Percentiles rank a stretch among this genome's conserved stretches.
These are phyloP conservation scores for Lolium multiflorum DNA, from an alignment of 176 grass and related monocot genomes.

Conservation along the genomic window DNA sequence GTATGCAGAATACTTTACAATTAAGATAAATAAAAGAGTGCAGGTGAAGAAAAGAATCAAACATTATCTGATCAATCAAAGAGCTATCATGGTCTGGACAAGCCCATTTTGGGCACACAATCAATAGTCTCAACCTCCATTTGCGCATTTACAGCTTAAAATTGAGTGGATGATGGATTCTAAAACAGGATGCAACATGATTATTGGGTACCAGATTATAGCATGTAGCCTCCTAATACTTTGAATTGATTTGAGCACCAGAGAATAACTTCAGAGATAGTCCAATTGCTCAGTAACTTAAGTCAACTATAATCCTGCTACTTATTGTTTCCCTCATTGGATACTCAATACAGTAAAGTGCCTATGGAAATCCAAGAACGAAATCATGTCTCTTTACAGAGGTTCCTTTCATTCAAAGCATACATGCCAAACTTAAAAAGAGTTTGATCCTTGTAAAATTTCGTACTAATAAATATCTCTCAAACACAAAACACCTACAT, in stretches of 20 bases:
- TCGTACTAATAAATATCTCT: constrained; percentile 7
- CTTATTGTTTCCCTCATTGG: neutral
- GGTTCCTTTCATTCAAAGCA: constrained; percentile 8
- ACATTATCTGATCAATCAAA: constrained; percentile 10
- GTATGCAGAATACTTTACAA: constrained; percentile 36
- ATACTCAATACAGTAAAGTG: neutral
- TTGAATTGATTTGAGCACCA: constrained; percentile 32
- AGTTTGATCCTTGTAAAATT: neutral
- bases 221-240: constrained; percentile 12
- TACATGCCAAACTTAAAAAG: neutral
- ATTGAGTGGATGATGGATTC: neutral
- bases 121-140: neutral
- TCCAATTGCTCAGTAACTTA: neutral
- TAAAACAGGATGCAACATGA: constrained; percentile 17
- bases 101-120: constrained; percentile 2
- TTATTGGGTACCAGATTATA: constrained; percentile 17
- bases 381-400: neutral
- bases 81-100: constrained; percentile 11
- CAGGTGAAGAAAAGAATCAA: constrained; percentile 7
- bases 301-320: constrained; percentile 24
- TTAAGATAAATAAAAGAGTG: constrained; percentile 16
- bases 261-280: neutral
- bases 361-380: constrained; percentile 27
- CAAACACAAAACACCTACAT: constrained; percentile 26
- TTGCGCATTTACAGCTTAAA: constrained; percentile 27